phyloP scores from a whole-genome alignment of 1,139 yeast genomes.

The Pichia norvegensis region DNA sequence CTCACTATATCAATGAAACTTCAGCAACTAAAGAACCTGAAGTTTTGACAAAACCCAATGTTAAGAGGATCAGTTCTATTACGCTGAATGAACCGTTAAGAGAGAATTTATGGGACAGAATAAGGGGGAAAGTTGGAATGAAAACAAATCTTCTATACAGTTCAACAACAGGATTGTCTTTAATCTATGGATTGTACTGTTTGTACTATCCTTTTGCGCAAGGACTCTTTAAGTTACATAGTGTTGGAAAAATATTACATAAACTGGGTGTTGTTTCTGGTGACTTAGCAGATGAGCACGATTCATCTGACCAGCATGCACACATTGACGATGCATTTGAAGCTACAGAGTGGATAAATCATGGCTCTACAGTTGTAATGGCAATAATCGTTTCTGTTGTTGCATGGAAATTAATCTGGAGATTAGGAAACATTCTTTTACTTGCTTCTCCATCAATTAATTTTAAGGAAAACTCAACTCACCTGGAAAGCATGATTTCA shows the following conservation, averaged over 20 bases:
- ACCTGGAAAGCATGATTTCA: slow-evolving; percentile 32
- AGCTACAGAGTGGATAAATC: slow-evolving; percentile 32
- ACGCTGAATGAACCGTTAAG: slow-evolving; percentile 22
- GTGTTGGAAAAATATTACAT: slow-evolving; percentile 1
- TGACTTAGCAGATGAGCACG: neutral
- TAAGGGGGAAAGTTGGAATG: slow-evolving; percentile 12
- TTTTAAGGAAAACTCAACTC: slow-evolving; percentile 14
- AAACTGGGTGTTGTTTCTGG: slow-evolving; percentile 1
- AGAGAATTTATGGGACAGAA: slow-evolving; percentile 8
- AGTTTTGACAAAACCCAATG: slow-evolving; percentile 8
- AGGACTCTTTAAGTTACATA: slow-evolving; percentile 2
- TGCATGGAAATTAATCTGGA: slow-evolving; percentile 49
- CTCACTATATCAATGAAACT: slow-evolving; percentile 11
- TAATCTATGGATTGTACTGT: slow-evolving; percentile 41
- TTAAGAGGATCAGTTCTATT: slow-evolving; percentile 24
- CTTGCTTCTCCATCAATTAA: slow-evolving; percentile 41
- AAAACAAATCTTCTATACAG: slow-evolving; percentile 34
- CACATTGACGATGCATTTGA: slow-evolving; percentile 5
- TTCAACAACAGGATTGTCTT: slow-evolving; percentile 59
- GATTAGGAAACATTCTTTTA: slow-evolving; percentile 45
- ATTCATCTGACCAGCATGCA: slow-evolving; percentile 1
- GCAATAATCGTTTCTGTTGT: slow-evolving; percentile 43
- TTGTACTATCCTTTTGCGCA: slow-evolving; percentile 24
- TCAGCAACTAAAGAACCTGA: slow-evolving; percentile 1
- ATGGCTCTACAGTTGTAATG: slow-evolving; percentile 42